phyloP scores from a whole-genome alignment of 2,329 filamentous ascomycete genomes.

The Chaetothyriales sp. region DNA sequence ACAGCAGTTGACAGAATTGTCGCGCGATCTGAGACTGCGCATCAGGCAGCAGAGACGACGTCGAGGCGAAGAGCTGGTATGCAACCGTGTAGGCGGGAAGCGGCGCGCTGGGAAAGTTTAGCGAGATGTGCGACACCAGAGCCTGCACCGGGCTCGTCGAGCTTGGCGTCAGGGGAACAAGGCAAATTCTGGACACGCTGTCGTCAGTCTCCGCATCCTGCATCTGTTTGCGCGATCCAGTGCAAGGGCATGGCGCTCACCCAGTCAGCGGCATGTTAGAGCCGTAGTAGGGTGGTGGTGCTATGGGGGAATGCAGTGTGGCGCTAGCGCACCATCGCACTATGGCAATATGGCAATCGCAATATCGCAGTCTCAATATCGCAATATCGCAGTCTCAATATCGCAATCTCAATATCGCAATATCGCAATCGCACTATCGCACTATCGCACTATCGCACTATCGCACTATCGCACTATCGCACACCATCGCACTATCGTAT shows the following conservation, averaged over 20 bases:
- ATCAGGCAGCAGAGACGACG: constrained; percentile 16
- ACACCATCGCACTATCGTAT: too few relatives aligned
- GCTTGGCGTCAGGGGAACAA: constrained; percentile 8
- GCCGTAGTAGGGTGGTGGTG: neutral
- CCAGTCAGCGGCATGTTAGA: neutral
- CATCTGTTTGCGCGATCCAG: neutral
- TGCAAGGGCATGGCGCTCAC: neutral
- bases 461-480: too few relatives aligned
- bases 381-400: too few relatives aligned
- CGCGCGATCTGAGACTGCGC: constrained; percentile 5
- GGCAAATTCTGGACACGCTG: constrained; percentile 12
- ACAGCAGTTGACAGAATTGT: constrained; percentile 13
- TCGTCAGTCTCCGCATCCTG: neutral
- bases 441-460: too few relatives aligned
- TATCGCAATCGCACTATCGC: too few relatives aligned
- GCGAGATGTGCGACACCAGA: constrained; percentile 16
- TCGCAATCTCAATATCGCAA: too few relatives aligned
- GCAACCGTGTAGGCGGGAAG: constrained; percentile 14
- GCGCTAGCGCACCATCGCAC: too few relatives aligned
- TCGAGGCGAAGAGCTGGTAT: constrained; percentile 17
- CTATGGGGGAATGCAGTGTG: too few relatives aligned
- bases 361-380: too few relatives aligned
- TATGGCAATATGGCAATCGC: too few relatives aligned
- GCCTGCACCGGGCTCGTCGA: constrained; percentile 9
- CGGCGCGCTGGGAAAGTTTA: constrained; percentile 11